phyloP scores from a whole-genome alignment of 2,329 filamentous ascomycete genomes.

The Penicillium fuscoglaucum region DNA sequence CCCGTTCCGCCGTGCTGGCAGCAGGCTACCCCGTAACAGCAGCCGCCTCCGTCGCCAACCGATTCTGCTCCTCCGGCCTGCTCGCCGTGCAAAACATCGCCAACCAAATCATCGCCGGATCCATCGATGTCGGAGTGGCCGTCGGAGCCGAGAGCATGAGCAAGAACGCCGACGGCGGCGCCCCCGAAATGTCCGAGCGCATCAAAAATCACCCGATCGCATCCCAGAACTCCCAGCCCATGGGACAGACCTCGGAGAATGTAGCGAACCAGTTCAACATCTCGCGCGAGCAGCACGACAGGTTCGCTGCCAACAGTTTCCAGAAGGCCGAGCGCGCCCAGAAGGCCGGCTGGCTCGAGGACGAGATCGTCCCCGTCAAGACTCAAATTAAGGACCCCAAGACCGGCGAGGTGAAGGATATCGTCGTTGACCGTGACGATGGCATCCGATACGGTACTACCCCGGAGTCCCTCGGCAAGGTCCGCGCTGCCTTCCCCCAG shows the following conservation, averaged over 20 bases:
- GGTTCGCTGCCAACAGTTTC: slow-evolving; percentile 81
- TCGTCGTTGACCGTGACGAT: slow-evolving; percentile 79
- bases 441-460: slow-evolving; percentile 82
- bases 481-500: slow-evolving; percentile 81
- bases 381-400: slow-evolving; percentile 86
- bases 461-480: slow-evolving; percentile 76
- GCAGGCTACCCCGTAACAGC: slow-evolving; percentile 81
- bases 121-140: slow-evolving; percentile 88
- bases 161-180: slow-evolving; percentile 75
- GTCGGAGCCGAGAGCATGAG: slow-evolving; percentile 95
- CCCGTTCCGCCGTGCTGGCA: slow-evolving; percentile 80
- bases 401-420: slow-evolving; percentile 74
- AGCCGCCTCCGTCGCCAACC: slow-evolving; percentile 78
- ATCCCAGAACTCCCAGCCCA: slow-evolving; percentile 89
- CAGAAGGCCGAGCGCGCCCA: slow-evolving; percentile 82
- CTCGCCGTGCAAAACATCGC: slow-evolving; percentile 89
- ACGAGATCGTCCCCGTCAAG: slow-evolving; percentile 81
- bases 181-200: slow-evolving; percentile 78
- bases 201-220: slow-evolving; percentile 74
- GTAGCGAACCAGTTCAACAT: slow-evolving; percentile 81
- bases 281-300: slow-evolving; percentile 69
- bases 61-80: slow-evolving; percentile 87
- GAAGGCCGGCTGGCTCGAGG: slow-evolving; percentile 76
- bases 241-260: slow-evolving; percentile 88
- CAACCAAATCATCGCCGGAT: slow-evolving; percentile 82